Evolutionary conservation across 208 protist genomes (phyloP).

Genomic region (Vickermania spadyakhi): DNA sequence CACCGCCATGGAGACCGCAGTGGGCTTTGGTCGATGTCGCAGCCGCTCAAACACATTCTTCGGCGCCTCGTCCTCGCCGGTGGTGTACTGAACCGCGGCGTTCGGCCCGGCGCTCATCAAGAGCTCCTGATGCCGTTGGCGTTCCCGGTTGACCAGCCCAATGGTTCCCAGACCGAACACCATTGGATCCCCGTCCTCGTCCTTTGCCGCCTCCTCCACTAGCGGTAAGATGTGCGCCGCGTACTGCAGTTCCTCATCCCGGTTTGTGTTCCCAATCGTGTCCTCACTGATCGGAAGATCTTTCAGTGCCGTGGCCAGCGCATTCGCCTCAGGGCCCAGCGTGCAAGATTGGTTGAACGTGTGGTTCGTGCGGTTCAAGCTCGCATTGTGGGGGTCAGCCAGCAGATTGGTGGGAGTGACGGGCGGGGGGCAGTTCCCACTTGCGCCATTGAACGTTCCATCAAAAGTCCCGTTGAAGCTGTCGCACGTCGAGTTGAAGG

Average conservation of each 20-base stretch:
- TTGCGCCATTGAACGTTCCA: not conserved
- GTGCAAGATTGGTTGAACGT: not conserved
- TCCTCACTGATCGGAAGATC: not conserved
- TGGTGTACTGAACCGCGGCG: not conserved
- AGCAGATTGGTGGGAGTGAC: too few species aligned
- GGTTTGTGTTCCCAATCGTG: not conserved
- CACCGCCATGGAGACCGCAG: not conserved
- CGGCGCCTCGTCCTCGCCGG: not conserved
- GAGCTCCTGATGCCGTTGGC: not conserved
- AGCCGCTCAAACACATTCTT: not conserved
- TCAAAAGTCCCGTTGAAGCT: not conserved
- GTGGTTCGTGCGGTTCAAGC: not conserved
- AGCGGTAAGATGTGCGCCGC: not conserved
- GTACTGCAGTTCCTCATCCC: not conserved
- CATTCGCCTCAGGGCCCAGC: not conserved
- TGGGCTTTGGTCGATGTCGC: not conserved
- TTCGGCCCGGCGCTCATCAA: not conserved
- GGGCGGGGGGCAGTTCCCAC: not conserved
- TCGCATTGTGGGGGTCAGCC: not conserved
- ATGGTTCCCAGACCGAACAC: not conserved
- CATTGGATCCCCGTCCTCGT: not conserved
- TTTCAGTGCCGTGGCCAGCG: not conserved
- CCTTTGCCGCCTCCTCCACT: not conserved
- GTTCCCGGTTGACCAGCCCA: not conserved
- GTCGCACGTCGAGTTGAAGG: not conserved